These are phyloP conservation scores for Phytophthora hibernalis DNA, from an alignment of 352 stramenopile genomes.

Conservation along the genomic window DNA sequence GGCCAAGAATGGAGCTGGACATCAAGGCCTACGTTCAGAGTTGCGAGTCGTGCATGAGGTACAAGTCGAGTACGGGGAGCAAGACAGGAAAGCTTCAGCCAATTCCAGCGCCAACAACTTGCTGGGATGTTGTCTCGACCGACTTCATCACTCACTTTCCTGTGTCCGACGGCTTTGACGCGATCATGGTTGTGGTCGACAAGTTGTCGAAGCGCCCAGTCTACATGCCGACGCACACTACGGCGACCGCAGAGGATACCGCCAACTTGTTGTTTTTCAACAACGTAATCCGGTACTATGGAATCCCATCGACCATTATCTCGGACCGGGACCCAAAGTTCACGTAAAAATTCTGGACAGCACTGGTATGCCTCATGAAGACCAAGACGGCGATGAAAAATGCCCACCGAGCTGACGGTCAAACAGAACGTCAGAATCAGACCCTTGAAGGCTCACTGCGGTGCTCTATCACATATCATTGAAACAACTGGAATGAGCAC, in stretches of 20 bases:
- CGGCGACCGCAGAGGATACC: background rate
- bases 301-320: conserved; percentile 6
- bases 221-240: background rate
- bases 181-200: background rate
- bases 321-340: background rate
- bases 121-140: conserved; percentile 30
- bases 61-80: conserved; percentile 21
- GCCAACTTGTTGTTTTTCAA: conserved; percentile 16
- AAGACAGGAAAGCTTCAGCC: conserved; percentile 18
- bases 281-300: conserved; percentile 13
- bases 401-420: conserved; percentile 14
- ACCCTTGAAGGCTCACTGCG: conserved; percentile 9
- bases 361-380: conserved; percentile 1
- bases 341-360: background rate
- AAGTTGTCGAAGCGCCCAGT: background rate
- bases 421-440: conserved; percentile 17
- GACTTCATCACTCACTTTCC: conserved; percentile 29
- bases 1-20: background rate
- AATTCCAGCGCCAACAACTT: conserved; percentile 8
- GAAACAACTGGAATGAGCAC: conserved; percentile 13
- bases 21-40: conserved; percentile 22
- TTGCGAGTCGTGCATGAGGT: conserved; percentile 31
- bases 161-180: background rate
- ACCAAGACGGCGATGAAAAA: conserved; percentile 5
- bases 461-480: conserved; percentile 15